Conservation (phyloP, 23 red algal species). For the Gracilaria gracilis region DNA sequence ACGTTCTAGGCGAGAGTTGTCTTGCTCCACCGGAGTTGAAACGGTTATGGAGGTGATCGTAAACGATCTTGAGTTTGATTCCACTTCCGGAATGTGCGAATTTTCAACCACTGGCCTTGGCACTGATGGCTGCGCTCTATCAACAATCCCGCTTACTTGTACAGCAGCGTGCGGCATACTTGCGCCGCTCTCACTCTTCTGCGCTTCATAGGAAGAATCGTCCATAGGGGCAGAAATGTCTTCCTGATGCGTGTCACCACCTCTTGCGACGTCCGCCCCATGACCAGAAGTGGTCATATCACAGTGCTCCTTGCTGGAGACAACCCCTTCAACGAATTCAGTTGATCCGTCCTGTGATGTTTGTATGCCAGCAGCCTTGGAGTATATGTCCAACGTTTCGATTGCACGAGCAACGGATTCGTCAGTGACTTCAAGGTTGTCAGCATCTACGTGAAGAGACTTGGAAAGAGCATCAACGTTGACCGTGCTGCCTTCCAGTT, state of each 20-base stretch:
- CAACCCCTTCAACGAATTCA: background rate
- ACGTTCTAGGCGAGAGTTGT: background rate
- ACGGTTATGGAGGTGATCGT: slow-evolving; percentile 16
- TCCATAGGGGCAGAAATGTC: background rate
- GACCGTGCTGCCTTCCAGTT: slow-evolving; percentile 11
- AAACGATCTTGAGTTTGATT: slow-evolving; percentile 28
- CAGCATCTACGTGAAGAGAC: slow-evolving; percentile 21
- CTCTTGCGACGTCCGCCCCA: background rate
- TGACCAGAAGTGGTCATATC: background rate
- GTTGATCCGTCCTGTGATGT: background rate
- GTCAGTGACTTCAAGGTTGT: slow-evolving; percentile 11
- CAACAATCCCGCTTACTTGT: background rate
- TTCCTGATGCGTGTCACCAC: background rate
- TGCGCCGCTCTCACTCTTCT: background rate
- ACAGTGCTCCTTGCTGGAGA: background rate
- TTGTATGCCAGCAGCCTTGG: slow-evolving; percentile 9
- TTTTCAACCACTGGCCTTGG: background rate
- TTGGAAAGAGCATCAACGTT: slow-evolving; percentile 21
- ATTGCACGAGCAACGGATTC: slow-evolving; percentile 34
- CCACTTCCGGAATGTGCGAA: slow-evolving; percentile 5
- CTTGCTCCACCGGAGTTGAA: background rate
- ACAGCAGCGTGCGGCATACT: background rate
- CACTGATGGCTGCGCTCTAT: slow-evolving; percentile 22
- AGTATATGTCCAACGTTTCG: slow-evolving; percentile 18
- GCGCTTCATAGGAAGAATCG: background rate